Evolutionary conservation across 176 grass and related monocot species (phyloP).

Genomic region (Oryza longistaminata): DNA sequence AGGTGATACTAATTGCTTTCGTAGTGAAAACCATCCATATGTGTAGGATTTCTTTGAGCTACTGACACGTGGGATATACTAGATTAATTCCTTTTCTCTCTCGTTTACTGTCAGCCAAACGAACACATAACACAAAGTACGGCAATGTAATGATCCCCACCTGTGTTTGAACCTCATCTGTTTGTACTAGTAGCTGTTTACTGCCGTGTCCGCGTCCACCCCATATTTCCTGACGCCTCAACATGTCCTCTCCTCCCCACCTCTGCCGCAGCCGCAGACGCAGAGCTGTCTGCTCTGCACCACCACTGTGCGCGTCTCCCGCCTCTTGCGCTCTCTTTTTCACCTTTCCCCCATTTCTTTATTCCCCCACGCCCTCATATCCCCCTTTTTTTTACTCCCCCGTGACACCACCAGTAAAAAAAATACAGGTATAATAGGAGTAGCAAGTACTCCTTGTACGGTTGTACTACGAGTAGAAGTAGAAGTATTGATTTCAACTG

Average conservation of each 20-base stretch:
- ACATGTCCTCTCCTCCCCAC: neutral
- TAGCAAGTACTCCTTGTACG: too few species aligned
- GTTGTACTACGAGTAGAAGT: neutral
- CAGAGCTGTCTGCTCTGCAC: constrained; percentile 13
- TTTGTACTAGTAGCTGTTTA: neutral
- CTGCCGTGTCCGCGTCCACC: neutral
- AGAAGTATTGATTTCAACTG: constrained; percentile 14
- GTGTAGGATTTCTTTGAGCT: too few species aligned
- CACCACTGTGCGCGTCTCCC: constrained; percentile 43
- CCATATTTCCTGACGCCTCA: neutral
- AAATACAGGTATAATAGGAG: too few species aligned
- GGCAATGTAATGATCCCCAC: too few species aligned
- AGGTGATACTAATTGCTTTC: too few species aligned
- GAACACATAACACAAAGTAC: too few species aligned
- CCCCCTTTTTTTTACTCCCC: constrained; percentile 9
- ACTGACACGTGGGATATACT: too few species aligned
- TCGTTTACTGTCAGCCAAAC: too few species aligned
- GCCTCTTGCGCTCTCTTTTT: constrained; percentile 56
- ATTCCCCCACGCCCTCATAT: neutral
- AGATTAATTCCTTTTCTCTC: too few species aligned
- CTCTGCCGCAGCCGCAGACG: neutral
- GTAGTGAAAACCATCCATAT: too few species aligned
- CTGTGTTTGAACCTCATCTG: too few species aligned
- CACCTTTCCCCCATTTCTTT: constrained; percentile 9
- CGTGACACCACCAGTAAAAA: neutral